Percentiles rank a stretch among this genome's conserved stretches.
phyloP scores from a whole-genome alignment of 306 rosid genomes.

The Sicyos baderoa region DNA sequence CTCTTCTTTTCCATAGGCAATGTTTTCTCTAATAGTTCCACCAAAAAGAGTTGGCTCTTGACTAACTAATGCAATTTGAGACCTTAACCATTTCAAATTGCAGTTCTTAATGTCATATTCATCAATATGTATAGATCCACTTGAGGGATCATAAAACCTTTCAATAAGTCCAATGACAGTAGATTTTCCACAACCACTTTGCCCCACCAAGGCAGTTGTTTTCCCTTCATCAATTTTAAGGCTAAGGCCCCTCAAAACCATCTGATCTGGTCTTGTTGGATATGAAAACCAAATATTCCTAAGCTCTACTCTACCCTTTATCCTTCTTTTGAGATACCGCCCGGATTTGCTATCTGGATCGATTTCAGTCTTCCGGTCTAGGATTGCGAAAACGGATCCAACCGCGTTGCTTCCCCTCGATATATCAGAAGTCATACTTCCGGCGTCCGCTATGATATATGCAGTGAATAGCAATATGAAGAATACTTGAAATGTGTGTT shows the following conservation, averaged over 20 bases:
- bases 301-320: constrained; percentile 60
- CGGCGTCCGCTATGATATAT: constrained; percentile 77
- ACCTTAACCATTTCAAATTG: constrained; percentile 60
- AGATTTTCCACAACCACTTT: constrained; percentile 84
- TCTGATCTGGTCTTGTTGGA: constrained; percentile 75
- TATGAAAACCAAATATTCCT: constrained; percentile 62
- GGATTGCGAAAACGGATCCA: constrained; percentile 54
- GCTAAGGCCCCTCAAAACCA: constrained; percentile 59
- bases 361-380: constrained; percentile 68
- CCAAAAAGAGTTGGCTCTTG: constrained; percentile 76
- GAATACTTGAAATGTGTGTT: constrained; percentile 70
- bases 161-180: constrained; percentile 72
- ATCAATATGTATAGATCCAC: constrained; percentile 59
- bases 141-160: constrained; percentile 73
- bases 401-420: constrained; percentile 75
- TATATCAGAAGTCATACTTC: constrained; percentile 78
- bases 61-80: constrained; percentile 73
- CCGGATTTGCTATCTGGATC: constrained; percentile 53
- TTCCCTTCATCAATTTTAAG: constrained; percentile 63
- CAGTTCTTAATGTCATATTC: constrained; percentile 65
- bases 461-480: constrained; percentile 66
- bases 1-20: constrained; percentile 60
- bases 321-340: constrained; percentile 35
- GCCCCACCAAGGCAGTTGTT: constrained; percentile 69
- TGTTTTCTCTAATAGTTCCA: constrained; percentile 66